Evolutionary conservation across 2,329 filamentous ascomycete species (phyloP).

Genomic region (Colletotrichum gloeosporioides): DNA sequence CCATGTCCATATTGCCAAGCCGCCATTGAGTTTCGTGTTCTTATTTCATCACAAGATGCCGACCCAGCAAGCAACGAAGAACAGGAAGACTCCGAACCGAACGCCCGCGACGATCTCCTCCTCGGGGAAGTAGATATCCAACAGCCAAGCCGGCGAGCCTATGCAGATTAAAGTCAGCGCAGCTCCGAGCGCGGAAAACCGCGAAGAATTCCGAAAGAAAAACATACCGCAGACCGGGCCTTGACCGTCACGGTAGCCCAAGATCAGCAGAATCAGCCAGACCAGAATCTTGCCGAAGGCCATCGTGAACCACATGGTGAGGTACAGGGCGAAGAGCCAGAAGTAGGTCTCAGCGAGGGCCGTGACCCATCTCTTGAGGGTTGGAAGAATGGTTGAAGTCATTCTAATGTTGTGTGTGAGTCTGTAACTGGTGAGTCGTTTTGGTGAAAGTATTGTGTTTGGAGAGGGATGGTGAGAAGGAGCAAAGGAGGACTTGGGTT

Average conservation of each 20-base stretch:
- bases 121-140: neutral
- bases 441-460: neutral
- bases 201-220: rapidly evolving
- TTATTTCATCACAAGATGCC: neutral
- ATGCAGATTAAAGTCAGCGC: neutral
- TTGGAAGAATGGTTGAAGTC: neutral
- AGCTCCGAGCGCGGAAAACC: neutral
- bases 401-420: neutral
- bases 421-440: neutral
- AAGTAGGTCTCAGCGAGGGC: neutral
- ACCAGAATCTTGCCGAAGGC: neutral
- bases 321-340: neutral
- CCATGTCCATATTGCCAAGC: too few species aligned
- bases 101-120: neutral
- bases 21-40: rapidly evolving
- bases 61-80: neutral
- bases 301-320: neutral
- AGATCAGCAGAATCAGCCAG: neutral
- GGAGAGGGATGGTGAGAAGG: neutral
- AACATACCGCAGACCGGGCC: neutral
- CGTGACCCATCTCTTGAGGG: neutral
- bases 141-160: neutral
- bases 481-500: neutral
- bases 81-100: neutral
- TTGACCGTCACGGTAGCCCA: neutral